Percentiles rank a stretch among this genome's conserved stretches.
These are phyloP conservation scores for Phaseolus coccineus DNA, from an alignment of 331 rosid genomes.

Conservation along the genomic window DNA sequence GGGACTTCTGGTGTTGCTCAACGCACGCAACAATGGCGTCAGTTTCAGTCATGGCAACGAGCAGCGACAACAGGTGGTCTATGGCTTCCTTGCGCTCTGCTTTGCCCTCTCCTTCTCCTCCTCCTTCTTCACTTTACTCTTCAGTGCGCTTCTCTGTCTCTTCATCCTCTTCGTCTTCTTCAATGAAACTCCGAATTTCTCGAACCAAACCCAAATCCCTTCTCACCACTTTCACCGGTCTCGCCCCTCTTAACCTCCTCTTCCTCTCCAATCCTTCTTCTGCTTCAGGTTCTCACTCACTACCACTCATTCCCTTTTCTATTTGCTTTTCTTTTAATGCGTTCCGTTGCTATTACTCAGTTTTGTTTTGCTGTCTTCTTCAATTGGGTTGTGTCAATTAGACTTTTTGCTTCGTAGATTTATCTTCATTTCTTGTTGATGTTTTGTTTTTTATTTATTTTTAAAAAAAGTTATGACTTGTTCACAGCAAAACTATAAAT, in stretches of 20 bases:
- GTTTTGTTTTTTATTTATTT: not conserved
- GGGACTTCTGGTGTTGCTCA: not conserved
- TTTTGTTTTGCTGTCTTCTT: not conserved
- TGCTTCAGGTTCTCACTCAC: slow-evolving; percentile 44
- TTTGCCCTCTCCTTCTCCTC: slow-evolving; percentile 38
- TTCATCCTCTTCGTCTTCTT: slow-evolving; percentile 24
- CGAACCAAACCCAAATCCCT: slow-evolving; percentile 41
- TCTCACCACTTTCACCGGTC: slow-evolving; percentile 50
- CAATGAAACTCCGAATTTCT: slow-evolving; percentile 38
- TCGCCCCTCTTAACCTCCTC: slow-evolving; percentile 42
- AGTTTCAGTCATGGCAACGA: slow-evolving; percentile 48
- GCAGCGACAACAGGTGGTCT: slow-evolving; percentile 41
- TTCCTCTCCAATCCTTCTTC: slow-evolving; percentile 44
- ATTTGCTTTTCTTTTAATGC: not conserved
- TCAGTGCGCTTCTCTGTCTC: slow-evolving; percentile 37
- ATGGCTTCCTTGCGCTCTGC: slow-evolving; percentile 55
- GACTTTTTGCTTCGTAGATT: not conserved
- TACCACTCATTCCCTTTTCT: not conserved
- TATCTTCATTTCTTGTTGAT: not conserved
- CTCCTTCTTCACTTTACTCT: slow-evolving; percentile 21
- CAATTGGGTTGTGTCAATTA: not conserved
- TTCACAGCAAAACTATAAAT: not conserved
- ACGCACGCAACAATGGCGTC: slow-evolving; percentile 52
- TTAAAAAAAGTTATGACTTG: not conserved
- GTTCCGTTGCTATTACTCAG: not conserved